A percentile compares a stretch with the other conserved stretches of the same genome.
phyloP scores from a whole-genome alignment of 805 yeast species.

The Nadsonia fulvescens region DNA sequence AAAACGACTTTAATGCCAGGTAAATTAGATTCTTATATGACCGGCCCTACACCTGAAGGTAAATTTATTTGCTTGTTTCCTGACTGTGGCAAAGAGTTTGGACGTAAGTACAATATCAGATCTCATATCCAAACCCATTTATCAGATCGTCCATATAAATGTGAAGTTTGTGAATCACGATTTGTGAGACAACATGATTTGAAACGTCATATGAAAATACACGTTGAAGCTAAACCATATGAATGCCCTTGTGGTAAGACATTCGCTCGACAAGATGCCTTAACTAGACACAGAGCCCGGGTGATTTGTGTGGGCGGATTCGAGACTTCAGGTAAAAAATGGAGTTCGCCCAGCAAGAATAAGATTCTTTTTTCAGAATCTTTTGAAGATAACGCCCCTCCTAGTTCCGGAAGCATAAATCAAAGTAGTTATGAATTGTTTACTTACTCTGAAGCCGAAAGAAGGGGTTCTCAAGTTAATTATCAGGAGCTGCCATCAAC shows the following conservation, averaged over 20 bases:
- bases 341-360: no score
- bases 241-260: conserved; percentile 87
- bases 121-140: conserved; percentile 95
- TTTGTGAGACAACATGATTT: conserved; percentile 94
- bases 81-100: conserved; percentile 66
- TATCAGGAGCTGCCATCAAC: no score
- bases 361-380: no score
- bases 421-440: no score
- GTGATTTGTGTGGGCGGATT: conserved; percentile 71
- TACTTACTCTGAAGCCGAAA: no score
- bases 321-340: conserved; percentile 15
- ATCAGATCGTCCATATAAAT: conserved; percentile 80
- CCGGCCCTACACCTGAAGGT: conserved; percentile 60
- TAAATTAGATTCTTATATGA: conserved; percentile 64
- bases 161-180: conserved; percentile 57
- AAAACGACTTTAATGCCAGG: conserved; percentile 72
- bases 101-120: conserved; percentile 78
- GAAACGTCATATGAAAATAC: conserved; percentile 77
- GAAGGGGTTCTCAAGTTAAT: no score
- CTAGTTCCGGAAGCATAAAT: no score
- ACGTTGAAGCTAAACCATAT: conserved; percentile 46
- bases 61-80: conserved; percentile 58
- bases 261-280: conserved; percentile 78
- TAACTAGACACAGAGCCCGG: conserved; percentile 61
- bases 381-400: no score